These are phyloP conservation scores for Leccinum truebloodii DNA, from an alignment of 768 basidiomycete genomes.

Conservation along the genomic window DNA sequence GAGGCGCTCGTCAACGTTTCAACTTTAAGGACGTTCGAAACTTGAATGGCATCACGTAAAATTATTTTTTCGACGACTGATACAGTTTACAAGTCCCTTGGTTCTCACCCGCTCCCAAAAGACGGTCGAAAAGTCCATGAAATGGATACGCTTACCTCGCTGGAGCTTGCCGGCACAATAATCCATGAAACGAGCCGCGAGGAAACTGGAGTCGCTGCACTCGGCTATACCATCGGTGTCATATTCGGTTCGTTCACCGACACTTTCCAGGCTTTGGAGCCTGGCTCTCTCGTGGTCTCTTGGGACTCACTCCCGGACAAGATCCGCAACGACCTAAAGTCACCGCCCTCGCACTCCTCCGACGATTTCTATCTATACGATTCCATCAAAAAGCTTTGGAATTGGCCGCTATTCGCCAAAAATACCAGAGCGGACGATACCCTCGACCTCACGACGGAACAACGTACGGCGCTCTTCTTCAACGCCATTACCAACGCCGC, in stretches of 20 bases:
- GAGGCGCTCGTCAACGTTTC: no score
- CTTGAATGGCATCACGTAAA: background rate
- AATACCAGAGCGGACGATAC: background rate
- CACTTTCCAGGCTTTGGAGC: background rate
- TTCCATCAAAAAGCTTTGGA: background rate
- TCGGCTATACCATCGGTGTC: background rate
- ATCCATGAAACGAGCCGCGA: background rate
- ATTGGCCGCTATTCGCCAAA: background rate
- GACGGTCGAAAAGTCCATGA: background rate
- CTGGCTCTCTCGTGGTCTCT: background rate
- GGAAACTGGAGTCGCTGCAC: background rate
- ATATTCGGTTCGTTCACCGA: background rate
- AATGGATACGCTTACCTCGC: background rate
- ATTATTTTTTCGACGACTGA: background rate
- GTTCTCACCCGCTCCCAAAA: background rate
- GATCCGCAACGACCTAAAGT: background rate
- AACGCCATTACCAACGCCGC: background rate
- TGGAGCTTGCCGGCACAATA: background rate
- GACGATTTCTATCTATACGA: background rate
- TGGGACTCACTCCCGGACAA: background rate
- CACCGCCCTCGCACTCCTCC: background rate
- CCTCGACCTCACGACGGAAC: background rate
- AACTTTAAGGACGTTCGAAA: no score
- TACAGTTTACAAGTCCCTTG: background rate
- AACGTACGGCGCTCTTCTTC: background rate